Evolutionary conservation across 1,284 basidiomycete genomes (phyloP), one percentile per base, ranked within the genome.

Genomic region (Sutorius eximius): DNA sequence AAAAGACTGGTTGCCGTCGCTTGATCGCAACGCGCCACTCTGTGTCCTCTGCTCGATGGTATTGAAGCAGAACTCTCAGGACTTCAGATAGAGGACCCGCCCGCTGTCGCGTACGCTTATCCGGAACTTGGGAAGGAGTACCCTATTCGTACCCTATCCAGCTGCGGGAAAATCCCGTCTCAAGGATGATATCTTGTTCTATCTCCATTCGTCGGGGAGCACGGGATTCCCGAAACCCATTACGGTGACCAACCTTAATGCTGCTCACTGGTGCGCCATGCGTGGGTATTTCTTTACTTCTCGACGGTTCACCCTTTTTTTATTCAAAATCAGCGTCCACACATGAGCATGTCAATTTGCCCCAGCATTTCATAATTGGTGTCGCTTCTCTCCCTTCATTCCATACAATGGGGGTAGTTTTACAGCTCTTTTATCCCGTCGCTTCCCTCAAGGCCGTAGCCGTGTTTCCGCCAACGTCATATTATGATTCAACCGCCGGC

Each of bases 1-100:
- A 56, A 49, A 69, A 67, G 52, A 67, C 66, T 0, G 56, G 58
- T 3, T 71, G 67, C 22, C 65, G 61, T 43, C 69, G 68, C 13
- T 16, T 77, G 27, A 56, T 77, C 9, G 63, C 66, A 2, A 73
- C 72, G 0, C 58, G 59, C 6, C 54, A 56, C 11, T 70, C 69
- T 0, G 57, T 72, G 22, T 24, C 22, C 22, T 41, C 22, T 76
- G 5, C 33, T 73, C 3, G 61, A 69, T 11, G 59, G 53, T 6
- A n/a, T 43, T 11, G 4, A 11, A 16, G 16, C 10, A 27, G 16
- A 16, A 11, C 15, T 43, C 24, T 2, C 10, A 5, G 24, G 27
- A 11, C 24, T 43, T 27, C 24, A 27, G 6, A 43, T 43, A 43
- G 41, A 27, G 24, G 24, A 43, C n/a, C 24, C 16, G 10, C 41